Evolutionary conservation across 2,329 filamentous ascomycete genomes (phyloP).

Genomic region (Aspergillus amoenus): DNA sequence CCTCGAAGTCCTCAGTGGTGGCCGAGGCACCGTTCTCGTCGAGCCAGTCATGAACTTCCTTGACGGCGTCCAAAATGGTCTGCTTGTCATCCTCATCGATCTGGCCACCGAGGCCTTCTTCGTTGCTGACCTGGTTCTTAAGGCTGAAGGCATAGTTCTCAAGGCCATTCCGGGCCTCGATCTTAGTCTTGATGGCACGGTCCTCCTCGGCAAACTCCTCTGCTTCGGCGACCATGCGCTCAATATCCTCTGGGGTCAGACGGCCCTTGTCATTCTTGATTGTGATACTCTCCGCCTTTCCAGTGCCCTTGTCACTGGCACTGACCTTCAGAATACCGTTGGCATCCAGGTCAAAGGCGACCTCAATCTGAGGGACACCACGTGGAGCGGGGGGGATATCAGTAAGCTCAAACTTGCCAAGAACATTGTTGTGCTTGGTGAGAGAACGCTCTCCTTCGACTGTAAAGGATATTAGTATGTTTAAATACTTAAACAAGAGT

Average conservation of each 20-base stretch:
- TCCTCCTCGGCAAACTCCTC: constrained; percentile 99
- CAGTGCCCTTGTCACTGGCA: constrained; percentile 95
- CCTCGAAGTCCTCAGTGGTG: constrained; percentile 90
- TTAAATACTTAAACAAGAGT: constrained; percentile 5
- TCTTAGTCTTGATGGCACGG: constrained; percentile 95
- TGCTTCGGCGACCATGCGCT: constrained; percentile 97
- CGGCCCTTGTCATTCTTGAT: constrained; percentile 99
- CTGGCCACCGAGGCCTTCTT: constrained; percentile 96
- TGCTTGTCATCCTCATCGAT: constrained; percentile 99
- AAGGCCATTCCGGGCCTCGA: constrained; percentile 91
- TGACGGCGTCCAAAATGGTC: constrained; percentile 88
- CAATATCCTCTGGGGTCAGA: constrained; percentile 93
- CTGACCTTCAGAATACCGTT: constrained; percentile 98
- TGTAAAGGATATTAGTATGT: constrained; percentile 24
- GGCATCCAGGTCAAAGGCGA: constrained; percentile 95
- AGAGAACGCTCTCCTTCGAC: constrained; percentile 86
- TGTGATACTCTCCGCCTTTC: constrained; percentile 95
- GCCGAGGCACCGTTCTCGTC: constrained; percentile 89
- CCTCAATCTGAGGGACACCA: constrained; percentile 97
- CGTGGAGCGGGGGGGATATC: constrained; percentile 92
- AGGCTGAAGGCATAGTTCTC: constrained; percentile 99
- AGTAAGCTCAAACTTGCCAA: constrained; percentile 98
- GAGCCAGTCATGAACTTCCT: constrained; percentile 96
- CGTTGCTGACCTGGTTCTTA: constrained; percentile 98
- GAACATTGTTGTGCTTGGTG: constrained; percentile 95